A percentile compares a stretch with the other conserved stretches of the same genome.
phyloP scores from a whole-genome alignment of 495 filamentous ascomycete genomes.

The Lasiosphaeria hispida region DNA sequence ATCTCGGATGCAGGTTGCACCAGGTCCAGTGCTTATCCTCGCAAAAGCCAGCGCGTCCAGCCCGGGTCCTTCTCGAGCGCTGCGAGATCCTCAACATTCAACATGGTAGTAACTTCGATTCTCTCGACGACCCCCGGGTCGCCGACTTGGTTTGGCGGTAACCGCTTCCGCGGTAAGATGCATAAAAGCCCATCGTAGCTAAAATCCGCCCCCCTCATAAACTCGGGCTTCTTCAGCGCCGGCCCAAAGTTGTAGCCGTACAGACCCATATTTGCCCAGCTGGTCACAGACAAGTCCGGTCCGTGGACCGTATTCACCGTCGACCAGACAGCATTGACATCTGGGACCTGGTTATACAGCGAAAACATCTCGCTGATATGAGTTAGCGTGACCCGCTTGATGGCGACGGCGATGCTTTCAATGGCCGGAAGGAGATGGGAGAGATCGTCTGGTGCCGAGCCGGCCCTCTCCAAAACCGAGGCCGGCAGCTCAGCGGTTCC shows the following conservation, averaged over 20 bases:
- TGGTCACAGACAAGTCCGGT: constrained; percentile 8
- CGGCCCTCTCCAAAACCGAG: neutral
- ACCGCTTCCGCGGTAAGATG: constrained; percentile 2
- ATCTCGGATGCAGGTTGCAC: too few species aligned
- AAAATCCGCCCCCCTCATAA: constrained; percentile 8
- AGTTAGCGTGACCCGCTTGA: constrained; percentile 1
- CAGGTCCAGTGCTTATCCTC: too few species aligned
- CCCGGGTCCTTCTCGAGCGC: too few species aligned
- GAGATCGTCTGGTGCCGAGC: neutral
- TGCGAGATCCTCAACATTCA: neutral
- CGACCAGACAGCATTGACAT: neutral
- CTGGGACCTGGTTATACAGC: neutral
- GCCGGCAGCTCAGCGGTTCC: neutral
- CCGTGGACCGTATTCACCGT: neutral
- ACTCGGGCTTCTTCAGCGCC: neutral
- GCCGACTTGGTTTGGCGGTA: too few species aligned
- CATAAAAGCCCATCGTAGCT: constrained; percentile 37
- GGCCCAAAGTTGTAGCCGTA: constrained; percentile 8
- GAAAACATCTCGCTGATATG: constrained; percentile 1
- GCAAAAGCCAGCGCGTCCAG: too few species aligned
- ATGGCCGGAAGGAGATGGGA: neutral
- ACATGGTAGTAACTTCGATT: too few species aligned
- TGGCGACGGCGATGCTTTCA: neutral
- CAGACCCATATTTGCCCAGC: constrained; percentile 10
- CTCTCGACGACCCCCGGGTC: too few species aligned